phyloP scores from a whole-genome alignment of 495 filamentous ascomycete species.

The Hyphodiscus hymeniophilus region DNA sequence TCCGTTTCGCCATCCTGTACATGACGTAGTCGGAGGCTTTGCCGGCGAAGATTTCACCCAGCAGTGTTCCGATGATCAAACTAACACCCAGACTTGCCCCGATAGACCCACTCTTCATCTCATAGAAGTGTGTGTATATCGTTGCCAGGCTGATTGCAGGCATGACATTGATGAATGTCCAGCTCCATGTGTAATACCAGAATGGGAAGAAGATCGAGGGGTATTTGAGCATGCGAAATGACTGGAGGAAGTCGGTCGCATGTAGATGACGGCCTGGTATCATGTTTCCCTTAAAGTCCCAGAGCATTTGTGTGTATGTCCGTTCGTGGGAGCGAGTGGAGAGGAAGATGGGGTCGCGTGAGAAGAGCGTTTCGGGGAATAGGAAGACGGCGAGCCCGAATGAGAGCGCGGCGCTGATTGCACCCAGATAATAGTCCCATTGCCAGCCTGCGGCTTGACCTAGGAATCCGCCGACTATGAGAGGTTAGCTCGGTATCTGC shows the following conservation, averaged over 20 bases:
- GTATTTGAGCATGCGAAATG: slow-evolving; percentile 25
- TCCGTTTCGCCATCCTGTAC: slow-evolving; percentile 10
- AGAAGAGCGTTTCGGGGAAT: slow-evolving; percentile 27
- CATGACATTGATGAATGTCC: slow-evolving; percentile 25
- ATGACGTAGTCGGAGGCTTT: slow-evolving; percentile 20
- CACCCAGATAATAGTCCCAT: slow-evolving; percentile 25
- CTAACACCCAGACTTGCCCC: slow-evolving; percentile 20
- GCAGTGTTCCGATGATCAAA: slow-evolving; percentile 20
- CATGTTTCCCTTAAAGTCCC: slow-evolving; percentile 21
- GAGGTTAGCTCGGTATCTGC: not conserved
- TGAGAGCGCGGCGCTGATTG: slow-evolving; percentile 16
- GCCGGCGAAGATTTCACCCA: slow-evolving; percentile 25
- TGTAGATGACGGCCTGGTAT: slow-evolving; percentile 18
- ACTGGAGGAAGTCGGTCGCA: slow-evolving; percentile 19
- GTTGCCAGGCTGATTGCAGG: slow-evolving; percentile 22
- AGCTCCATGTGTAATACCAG: slow-evolving; percentile 24
- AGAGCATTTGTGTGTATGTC: slow-evolving; percentile 19
- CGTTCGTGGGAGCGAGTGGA: slow-evolving; percentile 16
- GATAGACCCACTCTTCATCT: slow-evolving; percentile 18
- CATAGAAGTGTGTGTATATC: slow-evolving; percentile 21
- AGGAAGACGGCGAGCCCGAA: slow-evolving; percentile 20
- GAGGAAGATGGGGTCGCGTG: slow-evolving; percentile 18
- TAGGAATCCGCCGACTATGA: slow-evolving; percentile 19
- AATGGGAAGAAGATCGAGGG: slow-evolving; percentile 21
- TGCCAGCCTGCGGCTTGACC: slow-evolving; percentile 19